Conservation (phyloP, 169 alveolate species). For the Plasmodium gonderi region DNA sequence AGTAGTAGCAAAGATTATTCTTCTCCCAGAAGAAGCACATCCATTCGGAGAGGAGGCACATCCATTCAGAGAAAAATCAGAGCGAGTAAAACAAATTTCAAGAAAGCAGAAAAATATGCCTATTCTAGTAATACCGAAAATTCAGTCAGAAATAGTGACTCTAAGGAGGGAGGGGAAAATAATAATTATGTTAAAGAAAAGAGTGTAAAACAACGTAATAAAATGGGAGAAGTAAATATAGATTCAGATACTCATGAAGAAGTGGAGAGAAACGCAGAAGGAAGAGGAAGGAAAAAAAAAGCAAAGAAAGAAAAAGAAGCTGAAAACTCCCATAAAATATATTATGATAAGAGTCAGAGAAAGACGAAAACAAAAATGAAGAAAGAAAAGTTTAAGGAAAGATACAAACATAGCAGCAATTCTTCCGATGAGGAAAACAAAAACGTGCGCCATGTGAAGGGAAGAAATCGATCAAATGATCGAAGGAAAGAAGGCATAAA, state of each 20-base stretch:
- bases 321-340: not conserved
- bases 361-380: not conserved
- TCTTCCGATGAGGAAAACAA: not conserved
- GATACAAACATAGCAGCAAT: not conserved
- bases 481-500: not conserved
- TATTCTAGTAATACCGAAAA: no score
- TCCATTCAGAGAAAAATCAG: not conserved
- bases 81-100: not conserved
- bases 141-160: not conserved
- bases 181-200: not conserved
- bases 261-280: constrained; percentile 1
- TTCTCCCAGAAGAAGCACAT: not conserved
- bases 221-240: not conserved
- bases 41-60: not conserved
- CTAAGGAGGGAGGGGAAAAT: not conserved
- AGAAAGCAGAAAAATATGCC: no score
- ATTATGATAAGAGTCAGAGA: not conserved
- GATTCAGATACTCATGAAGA: no score
- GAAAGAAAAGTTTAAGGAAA: not conserved
- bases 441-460: not conserved
- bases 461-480: not conserved
- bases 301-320: not conserved
- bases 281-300: not conserved
- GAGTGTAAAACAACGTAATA: not conserved
- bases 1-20: not conserved